Evolutionary conservation across 306 rosid genomes (phyloP).

Genomic region (Cicer arietinum): DNA sequence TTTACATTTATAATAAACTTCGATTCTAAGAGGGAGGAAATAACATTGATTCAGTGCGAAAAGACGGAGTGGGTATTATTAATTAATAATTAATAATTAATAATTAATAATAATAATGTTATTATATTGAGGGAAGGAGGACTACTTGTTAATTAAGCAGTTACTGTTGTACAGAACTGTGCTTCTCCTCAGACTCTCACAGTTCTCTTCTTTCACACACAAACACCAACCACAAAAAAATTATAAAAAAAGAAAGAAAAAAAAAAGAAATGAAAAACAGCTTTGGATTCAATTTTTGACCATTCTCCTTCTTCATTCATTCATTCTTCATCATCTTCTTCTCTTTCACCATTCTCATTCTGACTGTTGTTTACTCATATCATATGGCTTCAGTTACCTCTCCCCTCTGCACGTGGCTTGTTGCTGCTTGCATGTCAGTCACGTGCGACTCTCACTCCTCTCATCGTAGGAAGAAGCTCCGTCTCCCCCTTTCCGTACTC

Average conservation of each 20-base stretch:
- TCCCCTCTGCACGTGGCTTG: constrained; percentile 90
- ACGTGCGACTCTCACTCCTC: constrained; percentile 36
- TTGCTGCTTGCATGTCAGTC: constrained; percentile 85
- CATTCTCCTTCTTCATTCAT: neutral
- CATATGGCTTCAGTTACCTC: constrained; percentile 49
- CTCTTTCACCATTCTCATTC: constrained; percentile 29
- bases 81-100: too few species aligned
- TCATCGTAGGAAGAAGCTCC: constrained; percentile 24
- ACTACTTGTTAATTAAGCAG: neutral
- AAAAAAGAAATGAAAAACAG: neutral
- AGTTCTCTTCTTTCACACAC: constrained; percentile 9
- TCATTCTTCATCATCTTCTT: too few species aligned
- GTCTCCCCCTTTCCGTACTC: constrained; percentile 37
- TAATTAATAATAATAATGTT: too few species aligned
- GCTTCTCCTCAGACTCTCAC: neutral
- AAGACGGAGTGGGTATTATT: too few species aligned
- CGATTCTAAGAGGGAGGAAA: too few species aligned
- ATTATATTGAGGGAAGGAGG: neutral
- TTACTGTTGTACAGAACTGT: neutral
- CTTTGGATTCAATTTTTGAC: constrained; percentile 3
- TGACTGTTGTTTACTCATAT: neutral
- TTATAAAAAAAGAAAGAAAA: neutral
- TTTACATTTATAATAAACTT: too few species aligned
- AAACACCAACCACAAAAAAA: constrained; percentile 14
- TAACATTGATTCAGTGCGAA: too few species aligned